Evolutionary conservation across 2,329 filamentous ascomycete genomes (phyloP), one percentile per base, ranked within the genome.

Genomic region (Pseudogymnoascus sp.): DNA sequence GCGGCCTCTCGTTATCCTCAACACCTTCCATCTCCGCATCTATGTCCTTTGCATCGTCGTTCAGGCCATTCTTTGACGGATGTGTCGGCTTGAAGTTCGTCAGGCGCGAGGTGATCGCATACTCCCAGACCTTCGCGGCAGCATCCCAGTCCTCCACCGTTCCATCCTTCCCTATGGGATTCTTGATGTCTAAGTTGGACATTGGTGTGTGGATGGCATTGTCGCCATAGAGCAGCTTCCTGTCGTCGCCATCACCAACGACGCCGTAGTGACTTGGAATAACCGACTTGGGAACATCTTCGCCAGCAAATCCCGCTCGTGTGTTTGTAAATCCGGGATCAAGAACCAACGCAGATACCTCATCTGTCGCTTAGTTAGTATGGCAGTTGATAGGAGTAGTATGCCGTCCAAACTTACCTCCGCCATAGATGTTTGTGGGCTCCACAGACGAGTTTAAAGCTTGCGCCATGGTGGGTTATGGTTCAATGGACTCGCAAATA

Each of bases 71-170:
- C 71, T 86, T 87, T 17, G 83, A 79, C 0, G 90, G 85, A 50
- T 86, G 82, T 6, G 84, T 85, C 50, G 85, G 84, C 68, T 85
- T 86, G 61, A 86, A 81, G 62, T 90, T 90, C 59, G 94, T 96
- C 67, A 99, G 81, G 65, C 92, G 86, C 68, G 90, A 92, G 63
- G 92, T 89, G 65, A 99, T 89, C 70, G 92, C 86, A 75, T 96
- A 88, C 74, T 97, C 92, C 92, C 93, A 99, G 61, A 97, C 78
- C 73, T 88, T 88, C 63, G 89, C 83, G 29, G 92, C 93, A 58
- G 87, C 86, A 66, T 99, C 94, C 94, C 94, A 99, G 74, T 99
- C 92, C 74, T 97, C 90, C 57, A 99, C 94, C 59, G 92, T 84
- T 70, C 90, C 91, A 70, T 97, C 92, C 69, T 84, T 83, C 70